Conservation (phyloP, 2,329 filamentous ascomycete genomes). For the Sphaceloma murrayae region DNA sequence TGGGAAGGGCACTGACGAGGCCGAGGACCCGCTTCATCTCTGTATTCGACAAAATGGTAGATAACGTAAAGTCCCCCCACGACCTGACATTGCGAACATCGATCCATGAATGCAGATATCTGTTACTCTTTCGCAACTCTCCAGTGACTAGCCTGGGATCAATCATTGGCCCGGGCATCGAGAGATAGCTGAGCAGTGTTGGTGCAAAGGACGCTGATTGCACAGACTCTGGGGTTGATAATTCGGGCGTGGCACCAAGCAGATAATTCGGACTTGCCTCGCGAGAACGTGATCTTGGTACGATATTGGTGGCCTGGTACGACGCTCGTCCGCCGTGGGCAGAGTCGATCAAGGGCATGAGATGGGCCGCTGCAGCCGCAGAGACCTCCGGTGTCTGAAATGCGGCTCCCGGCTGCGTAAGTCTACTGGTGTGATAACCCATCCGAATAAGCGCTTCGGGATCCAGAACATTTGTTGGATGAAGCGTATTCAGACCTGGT, state of each 20-base stretch:
- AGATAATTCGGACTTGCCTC: conserved; percentile 8
- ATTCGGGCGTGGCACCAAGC: neutral
- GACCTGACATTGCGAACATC: conserved; percentile 78
- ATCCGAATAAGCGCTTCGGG: conserved; percentile 40
- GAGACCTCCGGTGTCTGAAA: conserved; percentile 20
- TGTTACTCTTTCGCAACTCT: conserved; percentile 60
- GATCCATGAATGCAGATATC: conserved; percentile 87
- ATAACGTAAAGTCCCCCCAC: conserved; percentile 71
- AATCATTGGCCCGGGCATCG: conserved; percentile 56
- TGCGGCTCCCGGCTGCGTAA: conserved; percentile 24
- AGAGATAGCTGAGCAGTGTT: conserved; percentile 69
- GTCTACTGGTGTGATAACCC: conserved; percentile 70
- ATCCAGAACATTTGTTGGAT: neutral
- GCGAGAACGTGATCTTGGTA: conserved; percentile 16
- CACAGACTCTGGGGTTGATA: conserved; percentile 31
- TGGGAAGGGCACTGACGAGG: conserved; percentile 53
- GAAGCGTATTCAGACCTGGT: neutral
- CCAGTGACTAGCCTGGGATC: conserved; percentile 66
- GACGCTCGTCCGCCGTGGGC: conserved; percentile 23
- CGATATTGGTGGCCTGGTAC: conserved; percentile 15
- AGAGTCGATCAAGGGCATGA: conserved; percentile 26
- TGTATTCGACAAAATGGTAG: conserved; percentile 61
- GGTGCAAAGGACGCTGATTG: conserved; percentile 46
- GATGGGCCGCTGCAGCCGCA: conserved; percentile 30
- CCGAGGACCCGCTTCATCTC: conserved; percentile 51